Evolutionary conservation across 257 asterid species (phyloP), one percentile per base, ranked within the genome.

Genomic region (Petrea volubilis): DNA sequence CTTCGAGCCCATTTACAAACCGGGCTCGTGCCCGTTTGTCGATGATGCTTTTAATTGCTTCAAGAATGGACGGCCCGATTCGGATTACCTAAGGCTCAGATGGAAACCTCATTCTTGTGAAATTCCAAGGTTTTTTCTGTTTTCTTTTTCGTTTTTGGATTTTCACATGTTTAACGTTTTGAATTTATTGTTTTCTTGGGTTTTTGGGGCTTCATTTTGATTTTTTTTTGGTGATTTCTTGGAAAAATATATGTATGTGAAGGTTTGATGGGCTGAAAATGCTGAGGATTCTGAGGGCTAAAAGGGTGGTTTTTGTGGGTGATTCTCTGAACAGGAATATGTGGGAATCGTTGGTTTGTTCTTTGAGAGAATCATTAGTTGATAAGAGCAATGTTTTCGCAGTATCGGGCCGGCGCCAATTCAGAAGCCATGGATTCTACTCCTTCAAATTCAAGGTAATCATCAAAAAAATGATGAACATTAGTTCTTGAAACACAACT

Each of bases 331-430:
- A 89, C 61, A 77, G 92, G 46, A 87, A 89, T 71, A 89, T 85
- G 90, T 90, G 92, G 95, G 92, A 90, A 43, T 85, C 90, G 0
- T 63, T 87, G 53, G 73, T 85, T 40, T 87, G 94, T 77, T 81
- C 85, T 25, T 23, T 84, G 73, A 77, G 84, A 76, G 77, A 63
- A 12, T 79, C 94, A 2, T 23, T 85, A 41, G 57, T 6, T 4
- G 74, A 82, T 64, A 77, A 83, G 64, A 83, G 33, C 46, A 82
- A 62, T 18, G 79, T 85, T 10, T 71, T 47, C 50, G 88, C 85
- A 73, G 90, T 60, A 27, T 82, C 82, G 0, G 90, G 88, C 9
- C 55, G 75, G 33, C 74, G 67, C 7, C 80, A 80, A 21, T 85
- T 87, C 85, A 82, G 78, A 68, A 74, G 74, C 24, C 84, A 77